Conservation (phyloP, 2,329 filamentous ascomycete genomes). For the Phaeosphaeria sp. region DNA sequence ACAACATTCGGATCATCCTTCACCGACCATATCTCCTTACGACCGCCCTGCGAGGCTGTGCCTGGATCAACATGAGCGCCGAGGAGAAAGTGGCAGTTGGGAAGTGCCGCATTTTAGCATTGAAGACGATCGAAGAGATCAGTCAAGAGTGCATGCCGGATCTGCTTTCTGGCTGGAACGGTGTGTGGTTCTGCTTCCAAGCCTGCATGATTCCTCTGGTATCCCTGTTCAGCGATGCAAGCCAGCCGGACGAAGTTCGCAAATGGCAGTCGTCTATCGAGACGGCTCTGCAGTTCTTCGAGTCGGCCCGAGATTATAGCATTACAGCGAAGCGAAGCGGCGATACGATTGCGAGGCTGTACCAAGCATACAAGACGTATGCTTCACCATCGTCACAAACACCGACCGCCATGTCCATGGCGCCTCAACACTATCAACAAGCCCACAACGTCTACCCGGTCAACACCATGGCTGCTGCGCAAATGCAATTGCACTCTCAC, state of each 20-base stretch:
- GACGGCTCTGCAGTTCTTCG: constrained; percentile 52
- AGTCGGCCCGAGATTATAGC: constrained; percentile 52
- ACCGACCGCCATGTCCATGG: constrained; percentile 21
- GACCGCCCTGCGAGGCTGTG: constrained; percentile 63
- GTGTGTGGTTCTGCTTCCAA: constrained; percentile 82
- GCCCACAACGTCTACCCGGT: constrained; percentile 18
- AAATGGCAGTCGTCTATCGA: constrained; percentile 53
- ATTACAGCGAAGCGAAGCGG: constrained; percentile 54
- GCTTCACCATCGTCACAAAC: constrained; percentile 21
- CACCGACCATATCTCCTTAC: constrained; percentile 75
- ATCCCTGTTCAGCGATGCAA: constrained; percentile 72
- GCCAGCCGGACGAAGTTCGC: constrained; percentile 47
- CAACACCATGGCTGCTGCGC: constrained; percentile 14
- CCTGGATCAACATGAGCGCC: constrained; percentile 59
- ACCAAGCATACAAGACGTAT: constrained; percentile 49
- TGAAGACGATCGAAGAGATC: constrained; percentile 75
- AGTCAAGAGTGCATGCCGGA: constrained; percentile 73
- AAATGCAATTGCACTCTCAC: constrained; percentile 22
- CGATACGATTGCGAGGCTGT: constrained; percentile 52
- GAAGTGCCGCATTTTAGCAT: constrained; percentile 72
- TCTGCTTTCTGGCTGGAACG: constrained; percentile 81
- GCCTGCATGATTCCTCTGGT: constrained; percentile 80
- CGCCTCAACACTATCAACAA: constrained; percentile 16
- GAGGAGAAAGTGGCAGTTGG: constrained; percentile 73
- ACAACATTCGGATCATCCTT: constrained; percentile 78